A percentile compares a stretch with the other conserved stretches of the same genome.
These are phyloP conservation scores for Aspergillus bridgeri DNA, from an alignment of 495 filamentous ascomycete species.

Conservation along the genomic window DNA sequence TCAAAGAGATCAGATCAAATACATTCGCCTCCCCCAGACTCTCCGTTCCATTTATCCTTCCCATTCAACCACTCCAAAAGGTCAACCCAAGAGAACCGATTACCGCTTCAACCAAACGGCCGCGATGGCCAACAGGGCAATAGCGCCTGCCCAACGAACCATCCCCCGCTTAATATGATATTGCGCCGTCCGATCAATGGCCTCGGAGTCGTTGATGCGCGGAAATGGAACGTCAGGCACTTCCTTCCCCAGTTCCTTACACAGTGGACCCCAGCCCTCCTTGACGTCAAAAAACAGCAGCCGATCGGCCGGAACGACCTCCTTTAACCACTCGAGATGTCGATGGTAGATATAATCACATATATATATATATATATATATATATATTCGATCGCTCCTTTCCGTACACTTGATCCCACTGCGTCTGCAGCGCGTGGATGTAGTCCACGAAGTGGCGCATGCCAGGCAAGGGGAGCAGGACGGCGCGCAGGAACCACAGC, in stretches of 20 bases:
- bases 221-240: constrained; percentile 43
- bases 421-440: constrained; percentile 10
- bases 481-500: constrained; percentile 16
- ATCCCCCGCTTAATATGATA: constrained; percentile 21
- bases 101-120: background rate
- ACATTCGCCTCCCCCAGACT: too few relatives aligned
- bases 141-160: constrained; percentile 17
- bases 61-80: too few relatives aligned
- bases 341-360: background rate
- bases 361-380: too few relatives aligned
- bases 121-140: background rate
- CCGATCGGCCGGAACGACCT: constrained; percentile 38
- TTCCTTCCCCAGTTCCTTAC: constrained; percentile 43
- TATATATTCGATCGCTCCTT: background rate
- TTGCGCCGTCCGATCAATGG: constrained; percentile 14
- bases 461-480: constrained; percentile 25
- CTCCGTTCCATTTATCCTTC: too few relatives aligned
- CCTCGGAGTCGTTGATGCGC: constrained; percentile 29
- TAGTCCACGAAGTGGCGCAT: constrained; percentile 25
- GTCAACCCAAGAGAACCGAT: too few relatives aligned
- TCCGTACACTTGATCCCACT: constrained; percentile 22
- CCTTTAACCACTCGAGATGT: constrained; percentile 32
- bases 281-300: constrained; percentile 45
- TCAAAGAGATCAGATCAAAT: too few relatives aligned
- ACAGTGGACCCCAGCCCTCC: constrained; percentile 51